Base-by-base conservation (phyloP, 2,329 filamentous ascomycete species). In the Aspergillus sclerotialis region DNA sequence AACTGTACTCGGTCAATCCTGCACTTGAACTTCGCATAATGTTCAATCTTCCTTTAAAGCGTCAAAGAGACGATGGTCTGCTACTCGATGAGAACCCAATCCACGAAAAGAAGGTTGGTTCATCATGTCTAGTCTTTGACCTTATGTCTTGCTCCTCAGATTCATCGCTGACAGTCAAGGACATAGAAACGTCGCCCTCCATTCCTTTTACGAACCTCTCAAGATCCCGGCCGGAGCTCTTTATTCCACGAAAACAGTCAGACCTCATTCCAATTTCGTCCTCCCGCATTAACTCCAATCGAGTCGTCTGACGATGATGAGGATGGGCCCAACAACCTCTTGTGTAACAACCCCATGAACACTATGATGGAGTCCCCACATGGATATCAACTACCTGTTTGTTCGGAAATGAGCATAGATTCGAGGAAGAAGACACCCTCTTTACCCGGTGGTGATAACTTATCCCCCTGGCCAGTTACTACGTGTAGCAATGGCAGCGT, bases 21-120 rank as follows among this genome's bases (percentile, higher is more conserved):
- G n/a, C n/a, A n/a, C n/a, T n/a, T n/a, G n/a, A n/a, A n/a, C n/a
- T n/a, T n/a, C n/a, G n/a, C 29, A 21, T 21, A 28, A 56, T 58
- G 54, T 49, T 48, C 28, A 33, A 33, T 16, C 39, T 42, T 28
- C 33, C 46, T 12, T 31, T 36, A 19, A 58, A 58, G 36, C 52
- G 54, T 25, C 49, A 32, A 25, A 47, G 54, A 35, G 52, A 52
- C 8, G 25, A 82, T 58, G 40, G 64, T 74, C 46, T 78, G 65
- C 54, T 83, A 76, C 56, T 83, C 76, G 40, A 74, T 57, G n/a
- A 83, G n/a, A 32, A 30, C 19, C 27, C 28, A n/a, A 16, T 34
- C 16, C 48, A 38, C 33, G 51, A 45, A 28, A 46, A 33, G 13
- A 58, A 58, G 52, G 54, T 56, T 37, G 6, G 40, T 45, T 12